These are phyloP conservation scores for Lachnellula subtilissima DNA, from an alignment of 2,329 filamentous ascomycete species.

Conservation along the genomic window DNA sequence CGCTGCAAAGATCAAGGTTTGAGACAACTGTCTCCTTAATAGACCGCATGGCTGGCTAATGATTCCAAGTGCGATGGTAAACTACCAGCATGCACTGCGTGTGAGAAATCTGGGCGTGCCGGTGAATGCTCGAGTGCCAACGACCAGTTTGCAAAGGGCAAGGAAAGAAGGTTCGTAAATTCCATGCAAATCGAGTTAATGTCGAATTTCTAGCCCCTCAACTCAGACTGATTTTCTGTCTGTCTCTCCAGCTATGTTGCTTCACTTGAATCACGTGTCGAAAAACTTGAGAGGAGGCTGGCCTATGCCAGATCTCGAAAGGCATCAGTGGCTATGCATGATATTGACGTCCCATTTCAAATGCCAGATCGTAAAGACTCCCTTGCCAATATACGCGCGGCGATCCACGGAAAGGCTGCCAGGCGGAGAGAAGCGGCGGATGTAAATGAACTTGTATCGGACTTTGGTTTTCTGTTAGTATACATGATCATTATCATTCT, in stretches of 20 bases:
- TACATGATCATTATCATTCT: slow-evolving; percentile 1
- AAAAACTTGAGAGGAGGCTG: slow-evolving; percentile 78
- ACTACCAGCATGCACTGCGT: slow-evolving; percentile 88
- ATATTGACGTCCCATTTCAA: slow-evolving; percentile 46
- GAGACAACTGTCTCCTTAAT: background rate
- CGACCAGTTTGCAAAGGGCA: slow-evolving; percentile 91
- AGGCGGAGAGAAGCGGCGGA: slow-evolving; percentile 70
- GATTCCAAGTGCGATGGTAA: slow-evolving; percentile 77
- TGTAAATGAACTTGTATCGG: slow-evolving; percentile 86
- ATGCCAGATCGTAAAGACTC: slow-evolving; percentile 58
- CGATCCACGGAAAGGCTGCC: slow-evolving; percentile 61
- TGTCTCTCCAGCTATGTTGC: slow-evolving; percentile 68
- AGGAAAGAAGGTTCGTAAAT: slow-evolving; percentile 70
- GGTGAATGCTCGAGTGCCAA: slow-evolving; percentile 90
- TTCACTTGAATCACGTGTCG: slow-evolving; percentile 84
- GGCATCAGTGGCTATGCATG: slow-evolving; percentile 62
- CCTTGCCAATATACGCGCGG: slow-evolving; percentile 55
- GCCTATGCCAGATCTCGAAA: slow-evolving; percentile 66
- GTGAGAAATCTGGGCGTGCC: slow-evolving; percentile 82
- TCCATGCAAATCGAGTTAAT: background rate
- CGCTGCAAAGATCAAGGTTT: slow-evolving; percentile 84
- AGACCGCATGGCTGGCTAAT: slow-evolving; percentile 22
- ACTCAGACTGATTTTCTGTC: slow-evolving; percentile 14
- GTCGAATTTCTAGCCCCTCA: no score
- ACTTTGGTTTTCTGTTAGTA: slow-evolving; percentile 82